Evolutionary conservation across 768 basidiomycete genomes (phyloP).

Genomic region (Kondoa subrosea): DNA sequence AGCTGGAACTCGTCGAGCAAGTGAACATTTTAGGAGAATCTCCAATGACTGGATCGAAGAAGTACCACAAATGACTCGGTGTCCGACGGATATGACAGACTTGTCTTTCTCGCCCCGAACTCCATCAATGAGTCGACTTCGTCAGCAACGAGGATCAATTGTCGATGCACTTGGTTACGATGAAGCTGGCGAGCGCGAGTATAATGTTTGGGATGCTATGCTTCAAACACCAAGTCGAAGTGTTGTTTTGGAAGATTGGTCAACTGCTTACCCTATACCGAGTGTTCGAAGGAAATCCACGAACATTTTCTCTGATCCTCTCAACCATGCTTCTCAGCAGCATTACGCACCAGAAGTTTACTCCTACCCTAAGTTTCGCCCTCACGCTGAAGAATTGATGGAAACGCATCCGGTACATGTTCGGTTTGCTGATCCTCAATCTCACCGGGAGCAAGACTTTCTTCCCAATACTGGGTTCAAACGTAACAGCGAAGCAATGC

Average conservation of each 20-base stretch:
- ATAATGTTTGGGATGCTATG: neutral
- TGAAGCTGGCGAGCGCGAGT: neutral
- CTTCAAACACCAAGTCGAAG: slow-evolving; percentile 2
- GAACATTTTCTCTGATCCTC: too few relatives aligned
- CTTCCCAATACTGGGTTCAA: neutral
- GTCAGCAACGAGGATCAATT: neutral
- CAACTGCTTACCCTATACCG: neutral
- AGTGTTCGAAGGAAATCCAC: too few relatives aligned
- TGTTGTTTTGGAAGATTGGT: neutral
- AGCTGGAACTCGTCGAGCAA: slow-evolving; percentile 1
- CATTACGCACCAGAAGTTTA: too few relatives aligned
- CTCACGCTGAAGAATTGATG: neutral
- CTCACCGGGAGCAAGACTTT: too few relatives aligned
- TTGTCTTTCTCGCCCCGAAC: slow-evolving; percentile 6
- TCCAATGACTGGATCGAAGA: too few relatives aligned
- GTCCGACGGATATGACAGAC: too few relatives aligned
- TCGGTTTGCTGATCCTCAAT: neutral
- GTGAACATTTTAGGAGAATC: too few relatives aligned
- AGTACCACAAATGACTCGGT: too few relatives aligned
- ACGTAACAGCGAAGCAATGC: neutral
- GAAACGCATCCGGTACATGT: neutral
- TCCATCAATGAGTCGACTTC: neutral
- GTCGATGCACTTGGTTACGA: neutral
- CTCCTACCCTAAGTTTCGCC: too few relatives aligned
- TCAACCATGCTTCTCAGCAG: too few relatives aligned